These are phyloP conservation scores for Taxillus chinensis DNA, from an alignment of 164 flowering plant genomes.

Conservation along the genomic window DNA sequence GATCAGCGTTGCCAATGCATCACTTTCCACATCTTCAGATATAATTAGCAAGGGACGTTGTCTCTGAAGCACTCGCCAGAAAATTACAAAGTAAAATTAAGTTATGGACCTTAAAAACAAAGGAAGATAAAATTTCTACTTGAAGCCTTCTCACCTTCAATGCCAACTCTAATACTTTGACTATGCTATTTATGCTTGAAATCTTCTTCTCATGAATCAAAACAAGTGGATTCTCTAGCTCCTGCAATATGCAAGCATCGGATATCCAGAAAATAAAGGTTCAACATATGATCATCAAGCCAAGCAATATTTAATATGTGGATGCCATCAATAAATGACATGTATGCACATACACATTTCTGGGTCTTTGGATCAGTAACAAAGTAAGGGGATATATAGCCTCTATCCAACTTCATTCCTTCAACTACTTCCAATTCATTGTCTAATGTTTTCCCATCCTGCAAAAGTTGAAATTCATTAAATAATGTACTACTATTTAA, in stretches of 20 bases:
- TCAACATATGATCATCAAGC: too few relatives aligned
- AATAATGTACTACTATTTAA: too few relatives aligned
- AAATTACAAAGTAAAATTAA: background rate
- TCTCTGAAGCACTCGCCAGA: slow-evolving; percentile 30
- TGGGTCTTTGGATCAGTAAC: slow-evolving; percentile 82
- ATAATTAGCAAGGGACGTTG: slow-evolving; percentile 86
- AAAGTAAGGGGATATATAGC: slow-evolving; percentile 96
- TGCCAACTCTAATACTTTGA: slow-evolving; percentile 82
- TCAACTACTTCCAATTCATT: slow-evolving; percentile 97
- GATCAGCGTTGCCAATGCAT: slow-evolving; percentile 83
- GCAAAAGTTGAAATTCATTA: slow-evolving; percentile 10
- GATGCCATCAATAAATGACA: too few relatives aligned
- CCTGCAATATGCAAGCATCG: slow-evolving; percentile 28
- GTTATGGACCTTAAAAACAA: slow-evolving; percentile 1
- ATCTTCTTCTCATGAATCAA: slow-evolving; percentile 88
- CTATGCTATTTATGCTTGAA: slow-evolving; percentile 59
- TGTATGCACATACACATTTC: slow-evolving; percentile 67
- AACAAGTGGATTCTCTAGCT: slow-evolving; percentile 80
- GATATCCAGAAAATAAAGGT: too few relatives aligned
- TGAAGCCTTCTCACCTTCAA: slow-evolving; percentile 44
- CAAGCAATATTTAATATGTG: too few relatives aligned
- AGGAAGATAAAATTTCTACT: background rate
- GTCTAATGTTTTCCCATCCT: slow-evolving; percentile 91
- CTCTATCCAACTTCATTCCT: slow-evolving; percentile 98
- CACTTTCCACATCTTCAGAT: slow-evolving; percentile 93